Base-by-base conservation (phyloP, 192 early-diverging fungal species). In the Coemansia sp. region DNA sequence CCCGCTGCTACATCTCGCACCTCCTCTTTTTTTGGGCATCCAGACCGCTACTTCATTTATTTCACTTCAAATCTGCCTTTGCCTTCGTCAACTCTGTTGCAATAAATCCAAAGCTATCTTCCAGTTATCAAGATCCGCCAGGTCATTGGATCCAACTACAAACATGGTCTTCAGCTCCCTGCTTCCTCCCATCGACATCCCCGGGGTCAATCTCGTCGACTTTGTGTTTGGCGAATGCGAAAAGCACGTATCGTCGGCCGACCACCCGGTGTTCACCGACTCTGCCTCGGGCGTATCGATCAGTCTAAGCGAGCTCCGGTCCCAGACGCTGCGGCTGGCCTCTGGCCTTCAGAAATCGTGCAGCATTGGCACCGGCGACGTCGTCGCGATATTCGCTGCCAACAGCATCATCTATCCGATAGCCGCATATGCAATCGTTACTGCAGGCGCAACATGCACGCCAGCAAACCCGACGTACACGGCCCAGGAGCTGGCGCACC, bases 381-480 rank as follows among this genome's bases (percentile, higher is more conserved):
- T 84, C 18, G 85, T 93, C 14, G 89, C 83, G n/a, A 62, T 69
- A 16, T 69, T 69, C 50, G 76, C 76, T 11, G 51, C 45, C 30
- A 79, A 79, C 64, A 73, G 76, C 55, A 85, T 92, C 55, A 73
- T 83, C 56, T 85, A 84, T 73, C 86, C 89, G n/a, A 67, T 88
- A 28, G 86, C 81, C 35, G 70, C 89, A 9, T 83, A 88, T 24
- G 85, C 85, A 7, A 69, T 86, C 25, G 72, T 93, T 8, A 81
- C 84, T 27, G 74, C 85, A 2, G 85, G 89, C 27, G 84, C 84
- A 30, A 76, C 84, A 1, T 83, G 91, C 51, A 87, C 90, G 2
- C 85, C 87, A 6, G 84, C 85, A 35, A 97, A 94, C 68, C 92
- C 93, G 49, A 70, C 81, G 22, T 97, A 97, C 74, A 92, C 88